phyloP scores from a whole-genome alignment of 139 green algal genomes.

The Eudorina sp. region DNA sequence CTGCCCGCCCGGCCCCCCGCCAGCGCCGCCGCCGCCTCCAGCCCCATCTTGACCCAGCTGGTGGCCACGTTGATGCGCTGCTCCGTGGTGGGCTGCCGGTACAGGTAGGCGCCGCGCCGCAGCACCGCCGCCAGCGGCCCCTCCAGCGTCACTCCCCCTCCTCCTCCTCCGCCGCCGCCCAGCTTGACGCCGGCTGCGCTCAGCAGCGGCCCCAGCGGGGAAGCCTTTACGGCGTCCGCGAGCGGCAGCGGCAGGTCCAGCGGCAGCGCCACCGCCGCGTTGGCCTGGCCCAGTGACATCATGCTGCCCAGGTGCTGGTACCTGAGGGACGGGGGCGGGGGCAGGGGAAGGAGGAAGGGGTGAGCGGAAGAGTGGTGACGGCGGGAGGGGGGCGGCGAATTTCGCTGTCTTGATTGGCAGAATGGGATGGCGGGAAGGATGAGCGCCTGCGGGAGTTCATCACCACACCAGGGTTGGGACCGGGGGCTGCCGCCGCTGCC shows the following conservation, averaged over 20 bases:
- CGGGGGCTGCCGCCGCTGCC: too few relatives aligned
- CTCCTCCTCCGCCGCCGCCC: background rate
- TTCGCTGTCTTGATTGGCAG: too few relatives aligned
- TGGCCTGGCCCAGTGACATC: slow-evolving; percentile 91
- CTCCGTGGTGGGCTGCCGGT: slow-evolving; percentile 93
- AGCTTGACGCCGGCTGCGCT: slow-evolving; percentile 60
- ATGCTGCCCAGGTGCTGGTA: slow-evolving; percentile 99
- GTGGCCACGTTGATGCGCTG: slow-evolving; percentile 82
- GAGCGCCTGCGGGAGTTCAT: too few relatives aligned
- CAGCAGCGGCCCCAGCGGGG: slow-evolving; percentile 75
- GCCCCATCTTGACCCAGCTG: slow-evolving; percentile 71
- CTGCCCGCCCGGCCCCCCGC: background rate
- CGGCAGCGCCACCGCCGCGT: slow-evolving; percentile 87
- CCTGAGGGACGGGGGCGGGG: slow-evolving; percentile 39
- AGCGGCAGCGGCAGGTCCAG: slow-evolving; percentile 74
- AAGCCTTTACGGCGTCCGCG: slow-evolving; percentile 52
- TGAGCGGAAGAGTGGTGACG: too few relatives aligned
- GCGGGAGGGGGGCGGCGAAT: too few relatives aligned
- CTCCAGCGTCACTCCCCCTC: slow-evolving; percentile 81
- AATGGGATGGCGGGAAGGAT: too few relatives aligned
- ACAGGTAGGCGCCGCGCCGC: slow-evolving; percentile 90
- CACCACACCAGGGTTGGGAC: too few relatives aligned
- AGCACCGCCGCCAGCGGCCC: slow-evolving; percentile 85
- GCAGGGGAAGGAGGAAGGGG: background rate
- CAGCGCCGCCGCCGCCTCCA: slow-evolving; percentile 39